A percentile compares a stretch with the other conserved stretches of the same genome.
phyloP scores from a whole-genome alignment of 78 protist genomes.

The Dictyostelium brefeldianum region DNA sequence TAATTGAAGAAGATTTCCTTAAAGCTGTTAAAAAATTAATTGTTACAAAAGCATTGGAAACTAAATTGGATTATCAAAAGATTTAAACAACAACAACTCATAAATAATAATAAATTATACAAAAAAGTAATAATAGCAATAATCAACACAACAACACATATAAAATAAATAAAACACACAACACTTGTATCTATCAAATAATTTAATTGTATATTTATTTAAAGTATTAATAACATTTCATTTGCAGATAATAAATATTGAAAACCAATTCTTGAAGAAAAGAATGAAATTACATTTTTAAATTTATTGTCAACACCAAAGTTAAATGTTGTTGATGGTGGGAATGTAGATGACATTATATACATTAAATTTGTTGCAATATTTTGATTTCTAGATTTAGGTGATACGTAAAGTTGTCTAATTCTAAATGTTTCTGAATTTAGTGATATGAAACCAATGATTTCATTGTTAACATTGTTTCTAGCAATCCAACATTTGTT shows the following conservation, averaged over 20 bases:
- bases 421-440: background rate
- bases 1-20: slow-evolving; percentile 98
- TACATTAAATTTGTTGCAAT: slow-evolving; percentile 3
- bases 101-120: slow-evolving; percentile 7
- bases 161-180: no score
- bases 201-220: background rate
- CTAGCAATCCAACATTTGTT: background rate
- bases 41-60: slow-evolving; percentile 98
- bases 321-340: no score
- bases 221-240: slow-evolving; percentile 13
- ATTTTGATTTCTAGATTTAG: background rate
- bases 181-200: no score
- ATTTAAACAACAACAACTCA: slow-evolving; percentile 29
- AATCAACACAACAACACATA: background rate
- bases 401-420: background rate
- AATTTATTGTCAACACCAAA: background rate
- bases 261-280: background rate
- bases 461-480: background rate
- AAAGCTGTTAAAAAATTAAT: slow-evolving; percentile 98
- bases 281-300: background rate
- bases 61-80: slow-evolving; percentile 78
- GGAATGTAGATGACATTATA: background rate
- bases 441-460: background rate
- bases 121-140: background rate
- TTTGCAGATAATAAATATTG: background rate